Base-by-base conservation (phyloP, 2,329 filamentous ascomycete species). In the Aureobasidium sp. region DNA sequence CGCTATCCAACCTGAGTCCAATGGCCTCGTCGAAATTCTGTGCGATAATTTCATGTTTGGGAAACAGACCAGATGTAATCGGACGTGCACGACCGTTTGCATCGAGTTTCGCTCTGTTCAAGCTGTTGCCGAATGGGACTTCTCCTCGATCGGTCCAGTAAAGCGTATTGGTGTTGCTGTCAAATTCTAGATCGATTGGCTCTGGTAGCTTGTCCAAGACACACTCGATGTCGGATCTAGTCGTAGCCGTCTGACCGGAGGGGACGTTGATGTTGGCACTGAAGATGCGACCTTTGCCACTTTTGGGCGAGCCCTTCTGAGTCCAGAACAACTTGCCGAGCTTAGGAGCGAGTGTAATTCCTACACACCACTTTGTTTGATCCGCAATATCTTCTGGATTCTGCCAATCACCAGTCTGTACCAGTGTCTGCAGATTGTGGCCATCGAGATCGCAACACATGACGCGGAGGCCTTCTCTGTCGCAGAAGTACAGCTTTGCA, bases 71-170 rank as follows among this genome's bases (percentile, higher is more conserved):
- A 31, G 25, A 31, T 12, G 36, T 12, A 11, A 31, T 11, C 25
- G 37, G 25, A 31, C 25, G 29, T 20, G 37, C 56, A n/a, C 7
- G 31, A 17, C 22, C 51, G 12, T 22, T 12, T 17, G 31, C 34
- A 29, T 27, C 61, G 22, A 55, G 11, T 8, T 27, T 11, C 25
- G 31, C 25, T 55, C 74, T 70, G 67, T 84, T 84, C 61, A 86
- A 64, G 8, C 77, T 78, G 68, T 83, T 84, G 0, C 84, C 84
- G 7, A 70, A 68, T 0, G 83, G 83, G 12, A 51, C 29, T 65
- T 86, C 84, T 3, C 84, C 84, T 0, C 84, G 75, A 65, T 86
- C 84, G 0, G 84, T 85, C 84, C 84, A 87, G 69, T 83, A 86
- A 25, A 87, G 71, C 1, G 69, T 72, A 27, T 75, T 68, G 3